These are phyloP conservation scores for Sporisorium scitamineum DNA, from an alignment of 1,284 basidiomycete genomes.

Conservation along the genomic window DNA sequence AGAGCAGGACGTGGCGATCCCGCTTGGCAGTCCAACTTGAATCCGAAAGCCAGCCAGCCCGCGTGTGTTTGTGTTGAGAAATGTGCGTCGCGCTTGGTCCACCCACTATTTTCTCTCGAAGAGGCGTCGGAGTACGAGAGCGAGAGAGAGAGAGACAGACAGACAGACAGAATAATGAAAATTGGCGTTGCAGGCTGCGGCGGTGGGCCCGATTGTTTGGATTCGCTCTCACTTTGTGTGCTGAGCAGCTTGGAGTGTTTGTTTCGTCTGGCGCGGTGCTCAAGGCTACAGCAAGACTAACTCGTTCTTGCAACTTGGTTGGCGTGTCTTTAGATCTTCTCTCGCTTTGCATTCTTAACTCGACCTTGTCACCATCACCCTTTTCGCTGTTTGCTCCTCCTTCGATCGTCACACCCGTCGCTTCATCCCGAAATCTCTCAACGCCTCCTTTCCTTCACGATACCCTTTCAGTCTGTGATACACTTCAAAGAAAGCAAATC, in stretches of 20 bases:
- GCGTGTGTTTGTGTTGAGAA: background rate
- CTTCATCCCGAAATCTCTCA: background rate
- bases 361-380: background rate
- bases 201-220: background rate
- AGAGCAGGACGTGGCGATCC: background rate
- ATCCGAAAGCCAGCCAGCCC: background rate
- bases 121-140: too few species aligned
- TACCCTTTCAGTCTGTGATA: background rate
- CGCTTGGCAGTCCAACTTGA: background rate
- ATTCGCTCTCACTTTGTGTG: background rate
- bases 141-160: too few species aligned
- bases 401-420: background rate
- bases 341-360: background rate
- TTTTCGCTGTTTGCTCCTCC: background rate
- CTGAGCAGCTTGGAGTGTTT: conserved; percentile 1
- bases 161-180: background rate
- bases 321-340: background rate
- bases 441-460: background rate
- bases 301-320: too few species aligned
- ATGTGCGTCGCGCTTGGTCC: conserved; percentile 39
- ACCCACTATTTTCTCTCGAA: background rate
- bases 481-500: background rate
- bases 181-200: background rate
- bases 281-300: too few species aligned
- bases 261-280: background rate